phyloP scores from a whole-genome alignment of 2,329 filamentous ascomycete genomes.

The Aquanectria penicillioides region DNA sequence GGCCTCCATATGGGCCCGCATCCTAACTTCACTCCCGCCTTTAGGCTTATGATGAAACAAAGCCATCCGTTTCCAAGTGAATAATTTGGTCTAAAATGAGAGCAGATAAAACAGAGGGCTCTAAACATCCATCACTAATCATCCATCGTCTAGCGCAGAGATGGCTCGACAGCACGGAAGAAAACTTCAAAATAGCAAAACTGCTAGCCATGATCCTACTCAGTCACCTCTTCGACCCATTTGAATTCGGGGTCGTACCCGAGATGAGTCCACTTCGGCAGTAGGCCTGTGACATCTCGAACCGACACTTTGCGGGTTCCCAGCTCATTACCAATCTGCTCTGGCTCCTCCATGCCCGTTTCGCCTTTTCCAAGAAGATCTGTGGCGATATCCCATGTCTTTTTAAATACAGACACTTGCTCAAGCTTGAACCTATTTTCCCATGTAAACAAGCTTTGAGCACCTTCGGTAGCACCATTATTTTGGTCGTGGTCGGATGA shows the following conservation, averaged over 20 bases:
- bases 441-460: too few relatives aligned
- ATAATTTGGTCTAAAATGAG: too few relatives aligned
- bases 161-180: too few relatives aligned
- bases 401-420: not conserved
- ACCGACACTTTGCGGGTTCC: conserved; percentile 8
- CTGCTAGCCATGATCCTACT: too few relatives aligned
- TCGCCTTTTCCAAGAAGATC: conserved; percentile 10
- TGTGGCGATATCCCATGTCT: conserved; percentile 22
- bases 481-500: too few relatives aligned
- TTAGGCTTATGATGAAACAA: too few relatives aligned
- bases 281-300: conserved; percentile 7
- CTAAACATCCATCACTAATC: too few relatives aligned
- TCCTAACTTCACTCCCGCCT: too few relatives aligned
- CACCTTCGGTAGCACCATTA: not conserved
- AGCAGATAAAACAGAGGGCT: too few relatives aligned
- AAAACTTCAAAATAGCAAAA: not conserved
- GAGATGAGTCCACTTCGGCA: not conserved
- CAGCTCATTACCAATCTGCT: conserved; percentile 6
- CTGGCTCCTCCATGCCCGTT: conserved; percentile 16
- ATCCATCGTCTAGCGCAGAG: too few relatives aligned
- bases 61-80: too few relatives aligned
- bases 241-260: not conserved
- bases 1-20: not conserved
- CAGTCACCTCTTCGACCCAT: conserved; percentile 26
- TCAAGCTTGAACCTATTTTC: conserved; percentile 27